Evolutionary conservation across 176 grass and related monocot species (phyloP), one percentile per base, ranked within the genome.

Genomic region (Oryza glaberrima): DNA sequence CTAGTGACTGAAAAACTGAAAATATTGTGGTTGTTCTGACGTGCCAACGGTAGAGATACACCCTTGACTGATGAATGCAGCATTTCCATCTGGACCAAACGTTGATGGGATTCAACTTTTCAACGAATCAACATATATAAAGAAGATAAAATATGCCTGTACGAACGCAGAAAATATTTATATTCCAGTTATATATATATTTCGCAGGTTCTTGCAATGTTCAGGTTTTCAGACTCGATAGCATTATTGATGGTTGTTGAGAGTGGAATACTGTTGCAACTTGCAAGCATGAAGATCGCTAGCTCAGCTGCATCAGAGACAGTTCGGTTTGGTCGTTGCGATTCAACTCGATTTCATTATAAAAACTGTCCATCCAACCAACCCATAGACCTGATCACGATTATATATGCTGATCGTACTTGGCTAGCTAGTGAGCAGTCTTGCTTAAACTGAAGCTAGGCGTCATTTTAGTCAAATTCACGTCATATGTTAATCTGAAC

Each of bases 401-500:
- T 63, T 63, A 7, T 63, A 63, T 63, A 63, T 23, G 58, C n/a
- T 63, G n/a, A 63, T 63, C 58, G n/a, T 63, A 63, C 58, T 11
- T 23, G n/a, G 58, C 58, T 63, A n/a, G 19, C n/a, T 63, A 74
- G 4, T 20, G 43, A 67, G 30, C 19, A 26, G 28, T 48, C 23
- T 17, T 30, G 77, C 76, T 80, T 48, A 30, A 66, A 49, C 28
- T 38, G 49, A 40, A 40, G n/a, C 58, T 63, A 63, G 76, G 41
- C 69, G 69, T 79, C 68, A 79, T 11, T 17, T 65, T 47, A 12
- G 67, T 79, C 75, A 86, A 65, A 72, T 3, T 52, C 58, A 6
- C 32, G 78, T 86, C 77, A 60, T 41, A 22, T 69, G 46, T 17
- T 12, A 69, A 45, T 75, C 63, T 76, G 78, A 87, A 87, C 85